Base-by-base conservation (phyloP, 2,329 filamentous ascomycete genomes). In the Tolypocladium tundrense region DNA sequence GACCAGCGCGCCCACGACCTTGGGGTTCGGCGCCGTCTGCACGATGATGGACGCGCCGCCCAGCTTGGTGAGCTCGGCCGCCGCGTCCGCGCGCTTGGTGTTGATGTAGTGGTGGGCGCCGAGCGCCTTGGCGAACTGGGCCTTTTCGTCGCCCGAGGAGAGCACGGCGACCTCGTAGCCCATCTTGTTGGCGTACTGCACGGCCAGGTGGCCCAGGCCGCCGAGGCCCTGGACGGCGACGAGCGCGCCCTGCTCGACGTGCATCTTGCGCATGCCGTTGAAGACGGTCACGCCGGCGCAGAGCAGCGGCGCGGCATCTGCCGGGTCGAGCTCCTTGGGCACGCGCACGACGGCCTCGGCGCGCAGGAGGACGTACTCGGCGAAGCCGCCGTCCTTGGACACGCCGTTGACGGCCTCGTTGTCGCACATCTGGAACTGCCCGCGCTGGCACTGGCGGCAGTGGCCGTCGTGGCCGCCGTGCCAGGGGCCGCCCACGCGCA, bases 101-200 rank as follows among this genome's bases (percentile, higher is more conserved):
- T 86, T 73, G 66, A 76, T 74, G 64, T 77, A 79, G 65, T 76
- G 71, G 61, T 71, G 68, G 3, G 75, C 76, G 2, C 77, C 76
- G 6, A 79, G 70, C 57, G 72, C 58, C 59, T 65, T 70, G 0
- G 88, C 87, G 65, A 91, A 88, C 0, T 84, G 79, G 60, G 80
- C 80, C 77, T 93, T 93, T 63, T 76, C 78, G 60, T 83, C 79
- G 10, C 84, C 83, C 0, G 83, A 81, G 11, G 83, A 87, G 55
- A 92, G 78, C 0, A 87, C 89, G 1, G 84, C 83, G 6, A 89
- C 83, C 59, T 83, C 79, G 71, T 87, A 91, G 5, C 89, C 89
- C 88, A 91, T 90, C 71, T 85, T 85, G 54, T 77, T 77, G 5
- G 88, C 88, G 68, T 87, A 92, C 68, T 91, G 88, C 37, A 92